Percentiles rank a stretch among this genome's conserved stretches.
Evolutionary conservation across 257 asterid species (phyloP).

Genomic region (Ballota nigra): DNA sequence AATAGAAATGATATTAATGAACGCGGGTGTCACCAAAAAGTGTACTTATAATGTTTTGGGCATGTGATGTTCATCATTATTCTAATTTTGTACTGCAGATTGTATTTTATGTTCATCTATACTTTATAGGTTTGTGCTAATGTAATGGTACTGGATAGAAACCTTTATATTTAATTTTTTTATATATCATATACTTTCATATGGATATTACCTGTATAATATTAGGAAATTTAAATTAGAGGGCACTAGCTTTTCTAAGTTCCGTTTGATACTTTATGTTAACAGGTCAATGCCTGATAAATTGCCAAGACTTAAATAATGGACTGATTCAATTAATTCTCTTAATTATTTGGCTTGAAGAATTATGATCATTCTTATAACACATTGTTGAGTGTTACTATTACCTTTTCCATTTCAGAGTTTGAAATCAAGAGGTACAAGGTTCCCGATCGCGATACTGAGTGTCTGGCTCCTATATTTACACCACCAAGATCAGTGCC

Average conservation of each 20-base stretch:
- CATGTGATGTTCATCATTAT: no score
- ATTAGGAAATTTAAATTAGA: neutral
- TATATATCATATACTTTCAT: neutral
- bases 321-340: neutral
- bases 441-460: constrained; percentile 85
- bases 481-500: constrained; percentile 78
- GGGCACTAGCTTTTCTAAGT: neutral
- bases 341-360: neutral
- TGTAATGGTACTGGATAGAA: neutral
- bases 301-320: neutral
- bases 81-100: no score
- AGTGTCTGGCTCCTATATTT: constrained; percentile 69
- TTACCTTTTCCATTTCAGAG: constrained; percentile 41
- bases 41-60: no score
- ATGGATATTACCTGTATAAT: neutral
- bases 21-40: no score
- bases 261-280: neutral
- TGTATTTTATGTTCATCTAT: no score
- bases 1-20: no score
- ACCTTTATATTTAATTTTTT: neutral
- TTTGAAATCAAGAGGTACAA: constrained; percentile 77
- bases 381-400: neutral
- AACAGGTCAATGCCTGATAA: neutral
- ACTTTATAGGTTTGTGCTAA: no score
- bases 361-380: neutral